phyloP scores from a whole-genome alignment of 306 rosid genomes.

The Cicer cuneatum region DNA sequence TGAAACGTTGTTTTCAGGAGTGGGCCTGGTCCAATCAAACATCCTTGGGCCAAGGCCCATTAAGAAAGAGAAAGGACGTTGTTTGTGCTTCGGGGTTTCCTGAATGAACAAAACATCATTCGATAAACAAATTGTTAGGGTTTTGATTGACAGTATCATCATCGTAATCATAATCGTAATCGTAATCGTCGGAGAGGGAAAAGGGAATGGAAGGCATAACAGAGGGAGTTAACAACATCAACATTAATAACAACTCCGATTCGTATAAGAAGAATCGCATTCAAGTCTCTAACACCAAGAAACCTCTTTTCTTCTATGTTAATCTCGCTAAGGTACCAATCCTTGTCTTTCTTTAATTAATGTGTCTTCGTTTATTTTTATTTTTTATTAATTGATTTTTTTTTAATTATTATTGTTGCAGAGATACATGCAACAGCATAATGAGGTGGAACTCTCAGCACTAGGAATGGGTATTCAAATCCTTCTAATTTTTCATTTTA shows the following conservation, averaged over 20 bases:
- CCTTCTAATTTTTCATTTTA: neutral
- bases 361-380: neutral
- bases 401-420: conserved; percentile 39
- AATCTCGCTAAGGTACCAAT: conserved; percentile 74
- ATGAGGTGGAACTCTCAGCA: conserved; percentile 85
- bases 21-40: neutral
- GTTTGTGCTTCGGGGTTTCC: neutral
- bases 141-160: conserved; percentile 12
- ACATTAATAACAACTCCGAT: conserved; percentile 47
- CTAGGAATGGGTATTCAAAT: conserved; percentile 74
- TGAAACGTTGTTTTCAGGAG: neutral
- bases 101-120: too few relatives aligned
- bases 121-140: conserved; percentile 40
- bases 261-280: conserved; percentile 72
- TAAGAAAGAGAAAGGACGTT: neutral
- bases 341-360: neutral
- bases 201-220: conserved; percentile 58
- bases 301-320: conserved; percentile 78
- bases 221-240: conserved; percentile 64
- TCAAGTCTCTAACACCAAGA: conserved; percentile 80
- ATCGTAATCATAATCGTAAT: neutral
- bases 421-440: conserved; percentile 84
- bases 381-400: neutral
- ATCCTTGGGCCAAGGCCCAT: neutral
- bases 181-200: neutral